Evolutionary conservation across 2,329 filamentous ascomycete species (phyloP).

Genomic region (Harringtonia aguacate): DNA sequence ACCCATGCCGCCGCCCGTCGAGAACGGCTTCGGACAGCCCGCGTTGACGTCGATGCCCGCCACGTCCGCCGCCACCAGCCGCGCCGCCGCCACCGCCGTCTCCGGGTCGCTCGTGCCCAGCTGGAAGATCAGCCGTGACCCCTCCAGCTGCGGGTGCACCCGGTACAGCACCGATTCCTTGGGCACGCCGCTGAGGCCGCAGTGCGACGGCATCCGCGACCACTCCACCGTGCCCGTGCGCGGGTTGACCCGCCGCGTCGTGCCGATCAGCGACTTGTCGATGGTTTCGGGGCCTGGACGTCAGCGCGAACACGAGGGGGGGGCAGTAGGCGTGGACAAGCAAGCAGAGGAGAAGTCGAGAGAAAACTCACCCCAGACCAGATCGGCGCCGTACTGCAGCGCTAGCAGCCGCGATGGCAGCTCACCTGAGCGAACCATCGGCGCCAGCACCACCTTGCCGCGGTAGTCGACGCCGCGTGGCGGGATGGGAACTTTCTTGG

Average conservation of each 20-base stretch:
- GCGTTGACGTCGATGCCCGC: conserved; percentile 94
- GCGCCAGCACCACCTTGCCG: conserved; percentile 86
- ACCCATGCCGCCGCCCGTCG: conserved; percentile 88
- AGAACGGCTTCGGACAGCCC: conserved; percentile 97
- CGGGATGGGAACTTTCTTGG: conserved; percentile 72
- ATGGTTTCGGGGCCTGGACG: conserved; percentile 76
- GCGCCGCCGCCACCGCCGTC: conserved; percentile 73
- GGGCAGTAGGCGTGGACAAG: not conserved
- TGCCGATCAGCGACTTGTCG: conserved; percentile 84
- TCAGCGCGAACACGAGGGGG: not conserved
- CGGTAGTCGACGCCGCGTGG: conserved; percentile 85
- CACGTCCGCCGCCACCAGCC: conserved; percentile 76
- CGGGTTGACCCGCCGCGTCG: conserved; percentile 65
- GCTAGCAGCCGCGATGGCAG: conserved; percentile 79
- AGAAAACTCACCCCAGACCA: conserved; percentile 71
- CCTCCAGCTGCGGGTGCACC: conserved; percentile 68
- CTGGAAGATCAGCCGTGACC: conserved; percentile 72
- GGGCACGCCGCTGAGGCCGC: conserved; percentile 41
- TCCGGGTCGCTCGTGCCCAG: conserved; percentile 80
- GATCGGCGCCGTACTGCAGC: conserved; percentile 88
- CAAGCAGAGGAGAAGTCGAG: not conserved
- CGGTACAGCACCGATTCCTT: conserved; percentile 71
- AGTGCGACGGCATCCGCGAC: conserved; percentile 63
- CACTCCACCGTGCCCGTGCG: conserved; percentile 76
- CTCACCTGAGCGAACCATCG: conserved; percentile 98